A percentile compares a stretch with the other conserved stretches of the same genome.
These are phyloP conservation scores for Xylaria sp. DNA, from an alignment of 2,329 filamentous ascomycete species.

Conservation along the genomic window DNA sequence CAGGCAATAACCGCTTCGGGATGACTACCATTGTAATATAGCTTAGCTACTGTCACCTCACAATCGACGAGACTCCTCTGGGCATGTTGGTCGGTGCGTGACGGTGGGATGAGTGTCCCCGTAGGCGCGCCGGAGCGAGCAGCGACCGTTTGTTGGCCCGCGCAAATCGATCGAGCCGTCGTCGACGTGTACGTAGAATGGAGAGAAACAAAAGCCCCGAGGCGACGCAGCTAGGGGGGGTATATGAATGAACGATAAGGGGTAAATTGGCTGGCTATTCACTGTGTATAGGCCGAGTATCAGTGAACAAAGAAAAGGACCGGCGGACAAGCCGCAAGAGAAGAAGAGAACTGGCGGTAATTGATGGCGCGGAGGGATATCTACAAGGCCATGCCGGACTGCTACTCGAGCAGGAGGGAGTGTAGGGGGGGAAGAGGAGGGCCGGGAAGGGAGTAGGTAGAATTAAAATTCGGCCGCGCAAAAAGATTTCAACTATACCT, in stretches of 20 bases:
- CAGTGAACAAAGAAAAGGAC: slow-evolving; percentile 26
- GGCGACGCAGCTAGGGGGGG: background rate
- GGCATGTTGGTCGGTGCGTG: slow-evolving; percentile 36
- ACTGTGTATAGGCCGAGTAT: slow-evolving; percentile 14
- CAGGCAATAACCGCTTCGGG: slow-evolving; percentile 39
- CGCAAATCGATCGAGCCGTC: slow-evolving; percentile 16
- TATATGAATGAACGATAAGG: background rate
- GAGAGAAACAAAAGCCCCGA: background rate
- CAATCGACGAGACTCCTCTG: slow-evolving; percentile 25
- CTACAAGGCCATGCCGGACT: slow-evolving; percentile 28
- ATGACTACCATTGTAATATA: slow-evolving; percentile 36
- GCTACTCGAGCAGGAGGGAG: too few relatives aligned
- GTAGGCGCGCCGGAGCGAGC: slow-evolving; percentile 22
- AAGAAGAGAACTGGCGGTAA: slow-evolving; percentile 18
- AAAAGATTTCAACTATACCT: slow-evolving; percentile 25
- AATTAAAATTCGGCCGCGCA: slow-evolving; percentile 18
- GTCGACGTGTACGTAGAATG: too few relatives aligned
- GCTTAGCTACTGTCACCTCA: slow-evolving; percentile 35
- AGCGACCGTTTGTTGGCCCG: background rate
- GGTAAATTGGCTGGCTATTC: background rate
- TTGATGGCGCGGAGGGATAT: slow-evolving; percentile 3
- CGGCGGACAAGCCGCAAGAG: slow-evolving; percentile 29
- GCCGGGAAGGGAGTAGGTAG: slow-evolving; percentile 3
- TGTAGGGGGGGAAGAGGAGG: slow-evolving; percentile 11
- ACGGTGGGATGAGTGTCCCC: slow-evolving; percentile 1